A percentile compares a stretch with the other conserved stretches of the same genome.
These are phyloP conservation scores for Trichoderma koningiopsis DNA, from an alignment of 2,329 filamentous ascomycete genomes.

Conservation along the genomic window DNA sequence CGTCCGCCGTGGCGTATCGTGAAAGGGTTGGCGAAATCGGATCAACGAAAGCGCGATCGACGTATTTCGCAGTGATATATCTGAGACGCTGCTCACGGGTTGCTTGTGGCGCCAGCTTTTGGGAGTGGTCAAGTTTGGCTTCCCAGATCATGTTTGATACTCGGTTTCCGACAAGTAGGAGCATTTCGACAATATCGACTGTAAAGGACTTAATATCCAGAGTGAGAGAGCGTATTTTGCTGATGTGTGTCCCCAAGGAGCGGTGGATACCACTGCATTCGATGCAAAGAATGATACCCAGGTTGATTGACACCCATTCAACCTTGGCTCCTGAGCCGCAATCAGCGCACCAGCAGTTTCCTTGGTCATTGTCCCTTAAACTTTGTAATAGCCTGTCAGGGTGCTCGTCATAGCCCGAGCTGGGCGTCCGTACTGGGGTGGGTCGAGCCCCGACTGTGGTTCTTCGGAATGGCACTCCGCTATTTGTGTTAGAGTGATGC, in stretches of 20 bases:
- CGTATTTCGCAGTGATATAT: slow-evolving; percentile 95
- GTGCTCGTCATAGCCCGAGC: slow-evolving; percentile 76
- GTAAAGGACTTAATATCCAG: slow-evolving; percentile 96
- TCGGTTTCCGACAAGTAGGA: slow-evolving; percentile 88
- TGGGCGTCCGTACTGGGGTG: slow-evolving; percentile 66
- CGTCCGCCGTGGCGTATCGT: slow-evolving; percentile 76
- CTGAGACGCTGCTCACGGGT: slow-evolving; percentile 87
- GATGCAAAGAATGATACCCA: slow-evolving; percentile 94
- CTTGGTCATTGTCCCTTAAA: slow-evolving; percentile 86
- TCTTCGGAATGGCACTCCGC: slow-evolving; percentile 71
- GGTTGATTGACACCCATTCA: slow-evolving; percentile 98
- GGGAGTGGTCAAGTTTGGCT: slow-evolving; percentile 70
- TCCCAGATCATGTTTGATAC: slow-evolving; percentile 98
- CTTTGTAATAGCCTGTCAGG: slow-evolving; percentile 84
- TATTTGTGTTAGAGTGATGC: slow-evolving; percentile 48
- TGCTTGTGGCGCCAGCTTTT: slow-evolving; percentile 76
- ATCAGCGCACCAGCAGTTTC: slow-evolving; percentile 92
- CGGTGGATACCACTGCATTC: slow-evolving; percentile 98
- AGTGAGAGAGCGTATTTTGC: slow-evolving; percentile 92
- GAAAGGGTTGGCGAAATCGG: slow-evolving; percentile 75
- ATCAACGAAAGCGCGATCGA: slow-evolving; percentile 79
- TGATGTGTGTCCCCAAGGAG: slow-evolving; percentile 95
- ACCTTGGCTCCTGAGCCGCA: slow-evolving; percentile 90
- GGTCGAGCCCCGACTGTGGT: slow-evolving; percentile 91
- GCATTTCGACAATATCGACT: slow-evolving; percentile 91